Evolutionary conservation across 2,329 filamentous ascomycete genomes (phyloP).

Genomic region (Talaromyces sp.): DNA sequence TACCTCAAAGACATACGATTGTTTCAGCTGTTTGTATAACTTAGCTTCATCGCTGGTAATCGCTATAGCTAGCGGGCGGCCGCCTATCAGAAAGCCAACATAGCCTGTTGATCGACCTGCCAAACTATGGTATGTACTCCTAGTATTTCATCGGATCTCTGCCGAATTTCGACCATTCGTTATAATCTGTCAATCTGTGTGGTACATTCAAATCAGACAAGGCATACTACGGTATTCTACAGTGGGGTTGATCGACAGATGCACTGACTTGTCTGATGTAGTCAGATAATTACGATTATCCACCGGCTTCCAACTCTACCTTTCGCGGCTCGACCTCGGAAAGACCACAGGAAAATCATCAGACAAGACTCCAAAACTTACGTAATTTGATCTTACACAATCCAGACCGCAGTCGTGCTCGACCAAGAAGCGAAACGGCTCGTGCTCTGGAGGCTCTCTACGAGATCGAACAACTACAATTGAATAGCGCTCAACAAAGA

Average conservation of each 20-base stretch:
- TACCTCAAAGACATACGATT: neutral
- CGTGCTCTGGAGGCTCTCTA: constrained; percentile 39
- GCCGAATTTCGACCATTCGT: too few relatives aligned
- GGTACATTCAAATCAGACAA: neutral
- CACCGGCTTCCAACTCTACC: constrained; percentile 36
- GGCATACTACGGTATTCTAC: neutral
- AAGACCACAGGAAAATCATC: constrained; percentile 24
- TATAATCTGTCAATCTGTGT: neutral
- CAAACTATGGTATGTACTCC: neutral
- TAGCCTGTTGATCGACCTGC: neutral
- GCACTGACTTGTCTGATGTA: constrained; percentile 26
- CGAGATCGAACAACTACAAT: constrained; percentile 36
- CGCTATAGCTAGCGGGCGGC: neutral
- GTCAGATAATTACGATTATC: constrained; percentile 45
- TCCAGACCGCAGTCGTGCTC: constrained; percentile 31
- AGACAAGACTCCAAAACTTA: constrained; percentile 34
- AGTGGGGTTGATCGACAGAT: neutral
- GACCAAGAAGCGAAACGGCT: constrained; percentile 26
- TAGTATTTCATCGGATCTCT: neutral
- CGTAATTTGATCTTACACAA: constrained; percentile 33
- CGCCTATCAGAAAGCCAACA: neutral
- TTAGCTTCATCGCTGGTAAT: neutral
- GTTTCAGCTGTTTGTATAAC: neutral
- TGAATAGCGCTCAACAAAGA: constrained; percentile 27
- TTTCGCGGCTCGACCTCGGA: constrained; percentile 25